Base-by-base conservation (phyloP, 2,329 filamentous ascomycete genomes). In the Didymella arachidicola region DNA sequence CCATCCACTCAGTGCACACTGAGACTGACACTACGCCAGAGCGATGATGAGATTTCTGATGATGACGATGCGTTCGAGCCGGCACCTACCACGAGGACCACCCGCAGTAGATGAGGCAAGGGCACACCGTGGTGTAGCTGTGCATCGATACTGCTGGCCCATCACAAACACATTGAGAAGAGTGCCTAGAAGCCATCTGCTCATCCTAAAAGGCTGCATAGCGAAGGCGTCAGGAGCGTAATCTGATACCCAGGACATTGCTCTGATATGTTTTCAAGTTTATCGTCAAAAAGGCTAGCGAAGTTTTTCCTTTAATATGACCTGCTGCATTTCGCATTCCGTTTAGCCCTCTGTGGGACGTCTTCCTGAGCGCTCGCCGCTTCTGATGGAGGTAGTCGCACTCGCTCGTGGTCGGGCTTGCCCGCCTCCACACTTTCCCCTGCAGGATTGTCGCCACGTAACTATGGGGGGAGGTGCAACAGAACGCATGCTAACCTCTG, bases 11-110 rank as follows among this genome's bases (percentile, higher is more conserved):
- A 19, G 18, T 1, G 46, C 44, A 16, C 27, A 18, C 19, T 26
- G n/a, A 8, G 45, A 36, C 63, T 68, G 19, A 69, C 14, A n/a
- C 3, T 6, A 1, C 22, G 26, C n/a, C 41, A 78, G 75, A 78
- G 74, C 46, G 77, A 79, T 48, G 77, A 79, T 53, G 77, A 78
- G 53, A 79, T 79, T 18, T 77, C 74, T 6, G 77, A 78, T 51
- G 77, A 78, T 53, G 74, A 77, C 29, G 75, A 78, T 56, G 77
- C 76, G 18, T 79, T 79, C 50, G 77, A 79, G 49, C 73, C 77
- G 1, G 60, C 67, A 18, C 65, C 73, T 25, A 65, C 66, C 32
- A 52, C 72, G 22, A 61, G 73, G 18, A 54, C 50, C 36, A 71
- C 66, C 7, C 64, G 73, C 32, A 69, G 70, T 52, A 68, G 70